phyloP scores from a whole-genome alignment of 2,329 filamentous ascomycete species.

The Lachnellula arida region DNA sequence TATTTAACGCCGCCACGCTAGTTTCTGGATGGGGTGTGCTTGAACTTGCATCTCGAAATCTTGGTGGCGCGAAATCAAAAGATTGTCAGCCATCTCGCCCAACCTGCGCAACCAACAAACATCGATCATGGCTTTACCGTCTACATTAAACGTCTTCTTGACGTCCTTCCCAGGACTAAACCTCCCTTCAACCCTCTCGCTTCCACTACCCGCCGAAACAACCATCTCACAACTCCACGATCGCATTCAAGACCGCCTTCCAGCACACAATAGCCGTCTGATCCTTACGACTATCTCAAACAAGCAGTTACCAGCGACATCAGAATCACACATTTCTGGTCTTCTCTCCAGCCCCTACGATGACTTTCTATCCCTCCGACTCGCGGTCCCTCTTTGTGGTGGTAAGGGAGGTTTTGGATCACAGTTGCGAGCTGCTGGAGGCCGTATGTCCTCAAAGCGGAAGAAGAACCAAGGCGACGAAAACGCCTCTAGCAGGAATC shows the following conservation, averaged over 20 bases:
- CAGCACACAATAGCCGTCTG: slow-evolving; percentile 53
- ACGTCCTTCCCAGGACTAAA: slow-evolving; percentile 79
- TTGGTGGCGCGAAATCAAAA: background rate
- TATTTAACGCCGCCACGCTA: background rate
- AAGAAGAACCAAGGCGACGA: slow-evolving; percentile 80
- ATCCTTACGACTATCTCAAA: slow-evolving; percentile 81
- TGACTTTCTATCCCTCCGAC: slow-evolving; percentile 75
- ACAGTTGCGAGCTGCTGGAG: slow-evolving; percentile 91
- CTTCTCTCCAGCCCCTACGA: slow-evolving; percentile 54
- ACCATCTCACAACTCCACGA: slow-evolving; percentile 64
- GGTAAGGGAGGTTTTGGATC: slow-evolving; percentile 98
- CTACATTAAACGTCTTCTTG: slow-evolving; percentile 71
- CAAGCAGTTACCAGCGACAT: slow-evolving; percentile 56
- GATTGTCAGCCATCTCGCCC: background rate
- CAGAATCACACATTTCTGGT: slow-evolving; percentile 51
- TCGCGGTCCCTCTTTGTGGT: slow-evolving; percentile 75
- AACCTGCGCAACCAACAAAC: background rate
- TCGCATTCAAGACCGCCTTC: slow-evolving; percentile 57
- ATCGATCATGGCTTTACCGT: slow-evolving; percentile 47
- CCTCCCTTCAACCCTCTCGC: slow-evolving; percentile 73
- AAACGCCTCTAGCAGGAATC: slow-evolving; percentile 85
- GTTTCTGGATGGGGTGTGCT: background rate
- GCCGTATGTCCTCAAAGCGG: slow-evolving; percentile 90
- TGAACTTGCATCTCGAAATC: background rate
- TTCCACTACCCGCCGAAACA: slow-evolving; percentile 64